Percentiles rank a stretch among this genome's conserved stretches.
These are phyloP conservation scores for Penicillium verrucosum DNA, from an alignment of 2,329 filamentous ascomycete genomes.

Conservation along the genomic window DNA sequence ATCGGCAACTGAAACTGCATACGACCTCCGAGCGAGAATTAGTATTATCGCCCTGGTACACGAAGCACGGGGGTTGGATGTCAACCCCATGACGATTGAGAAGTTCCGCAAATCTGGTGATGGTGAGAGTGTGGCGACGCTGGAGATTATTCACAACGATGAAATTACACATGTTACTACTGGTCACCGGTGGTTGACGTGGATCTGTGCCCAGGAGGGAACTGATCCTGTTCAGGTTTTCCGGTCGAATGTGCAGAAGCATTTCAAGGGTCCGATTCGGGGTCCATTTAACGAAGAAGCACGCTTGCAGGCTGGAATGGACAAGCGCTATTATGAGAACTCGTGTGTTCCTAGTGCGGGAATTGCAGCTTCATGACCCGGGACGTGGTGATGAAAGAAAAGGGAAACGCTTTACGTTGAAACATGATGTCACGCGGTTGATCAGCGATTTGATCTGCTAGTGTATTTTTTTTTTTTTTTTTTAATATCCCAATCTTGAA, in stretches of 20 bases:
- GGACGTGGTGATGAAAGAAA: background rate
- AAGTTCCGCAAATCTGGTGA: constrained; percentile 46
- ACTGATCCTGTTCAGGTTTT: constrained; percentile 48
- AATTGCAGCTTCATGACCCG: constrained; percentile 1
- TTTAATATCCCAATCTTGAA: constrained; percentile 8
- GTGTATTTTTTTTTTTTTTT: background rate
- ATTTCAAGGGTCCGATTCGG: constrained; percentile 44
- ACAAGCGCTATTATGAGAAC: constrained; percentile 43
- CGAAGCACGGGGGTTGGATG: constrained; percentile 47
- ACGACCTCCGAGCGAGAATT: constrained; percentile 47
- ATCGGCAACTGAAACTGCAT: constrained; percentile 43
- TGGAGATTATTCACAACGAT: constrained; percentile 49
- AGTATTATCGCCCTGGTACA: constrained; percentile 50
- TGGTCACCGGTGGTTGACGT: constrained; percentile 47
- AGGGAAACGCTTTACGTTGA: background rate
- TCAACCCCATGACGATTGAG: constrained; percentile 49
- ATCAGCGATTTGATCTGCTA: background rate
- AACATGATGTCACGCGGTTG: constrained; percentile 8
- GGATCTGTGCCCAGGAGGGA: constrained; percentile 48
- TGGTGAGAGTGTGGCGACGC: constrained; percentile 40
- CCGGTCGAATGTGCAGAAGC: constrained; percentile 42
- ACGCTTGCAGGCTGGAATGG: constrained; percentile 45
- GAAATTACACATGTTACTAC: constrained; percentile 51
- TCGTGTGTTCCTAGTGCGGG: background rate
- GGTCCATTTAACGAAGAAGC: constrained; percentile 48